phyloP scores from a whole-genome alignment of 2,329 filamentous ascomycete genomes.

The Magnaporthales sp. region DNA sequence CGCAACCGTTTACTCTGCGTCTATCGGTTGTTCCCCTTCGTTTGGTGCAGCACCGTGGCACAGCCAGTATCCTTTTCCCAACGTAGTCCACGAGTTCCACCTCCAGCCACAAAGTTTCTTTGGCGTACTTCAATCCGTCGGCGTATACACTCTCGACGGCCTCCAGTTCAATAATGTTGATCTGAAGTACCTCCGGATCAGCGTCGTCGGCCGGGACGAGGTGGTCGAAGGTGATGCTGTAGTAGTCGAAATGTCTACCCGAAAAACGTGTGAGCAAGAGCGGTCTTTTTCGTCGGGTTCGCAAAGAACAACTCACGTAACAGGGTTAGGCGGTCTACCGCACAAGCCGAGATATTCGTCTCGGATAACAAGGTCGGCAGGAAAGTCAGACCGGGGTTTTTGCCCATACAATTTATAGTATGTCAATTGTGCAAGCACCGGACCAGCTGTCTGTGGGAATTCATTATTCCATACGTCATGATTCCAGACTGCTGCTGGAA shows the following conservation, averaged over 20 bases:
- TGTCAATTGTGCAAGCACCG: not conserved
- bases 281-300: not conserved
- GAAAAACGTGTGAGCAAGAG: not conserved
- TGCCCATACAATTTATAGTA: not conserved
- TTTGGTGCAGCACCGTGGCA: slow-evolving; percentile 31
- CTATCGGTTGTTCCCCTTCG: slow-evolving; percentile 25
- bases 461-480: not conserved
- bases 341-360: not conserved
- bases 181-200: slow-evolving; percentile 30
- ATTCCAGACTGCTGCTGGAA: not conserved
- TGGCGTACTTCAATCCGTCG: slow-evolving; percentile 20
- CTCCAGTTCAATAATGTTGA: slow-evolving; percentile 33
- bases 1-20: slow-evolving; percentile 21
- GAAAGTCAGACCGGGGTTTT: not conserved
- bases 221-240: slow-evolving; percentile 32
- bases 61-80: slow-evolving; percentile 29
- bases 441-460: not conserved
- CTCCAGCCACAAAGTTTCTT: slow-evolving; percentile 21
- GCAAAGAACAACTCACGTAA: not conserved
- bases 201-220: slow-evolving; percentile 23
- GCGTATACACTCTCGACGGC: slow-evolving; percentile 17
- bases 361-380: not conserved
- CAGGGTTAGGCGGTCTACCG: not conserved
- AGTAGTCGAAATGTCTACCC: slow-evolving; percentile 22
- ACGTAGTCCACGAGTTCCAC: slow-evolving; percentile 26